Evolutionary conservation across 805 yeast species (phyloP), one percentile per base, ranked within the genome.

Genomic region (Priceomyces carsonii): DNA sequence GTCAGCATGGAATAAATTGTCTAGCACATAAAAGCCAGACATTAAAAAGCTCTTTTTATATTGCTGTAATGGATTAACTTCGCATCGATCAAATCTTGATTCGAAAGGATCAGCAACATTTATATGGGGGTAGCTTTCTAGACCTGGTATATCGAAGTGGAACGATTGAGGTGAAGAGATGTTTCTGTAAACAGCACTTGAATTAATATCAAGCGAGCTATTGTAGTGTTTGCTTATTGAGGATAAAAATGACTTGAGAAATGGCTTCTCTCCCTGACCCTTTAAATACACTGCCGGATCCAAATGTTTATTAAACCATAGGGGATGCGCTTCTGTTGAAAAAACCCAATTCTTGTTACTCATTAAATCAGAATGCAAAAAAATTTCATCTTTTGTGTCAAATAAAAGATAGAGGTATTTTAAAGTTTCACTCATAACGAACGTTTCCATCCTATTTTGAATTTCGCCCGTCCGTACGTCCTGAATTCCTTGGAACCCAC

Each of bases 251-350:
- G 29, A 15, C 17, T 13, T 26, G 8, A 27, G 12, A 19, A 19
- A 27, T 3, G 14, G 9, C 3, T 14, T 27, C 18, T 15, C 20
- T 12, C n/a, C 14, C n/a, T 27, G 17, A 4, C 21, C 18, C n/a
- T 27, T 14, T 14, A 2, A 14, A 10, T 6, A 13, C n/a, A 19
- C 9, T 6, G 12, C 2, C 3, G 31, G 36, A 8, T 14, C 16
- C 21, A 18, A 10, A 10, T 31, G 26, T 27, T 51, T 38, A 30
- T 76, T 76, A 35, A 74, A 67, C 95, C 96, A 87, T 43, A 89
- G 56, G 3, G 95, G 95, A 57, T 90, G 98, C 0, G 90, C 96
- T 51, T 90, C 98, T 0, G 98, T 90, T 8, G 91, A 77, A 57
- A 89, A 84, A 1, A 75, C 45, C 62, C 79, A 71, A 37, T 77